Conservation (phyloP, 164 flowering plant genomes). For the Protea cynaroides region DNA sequence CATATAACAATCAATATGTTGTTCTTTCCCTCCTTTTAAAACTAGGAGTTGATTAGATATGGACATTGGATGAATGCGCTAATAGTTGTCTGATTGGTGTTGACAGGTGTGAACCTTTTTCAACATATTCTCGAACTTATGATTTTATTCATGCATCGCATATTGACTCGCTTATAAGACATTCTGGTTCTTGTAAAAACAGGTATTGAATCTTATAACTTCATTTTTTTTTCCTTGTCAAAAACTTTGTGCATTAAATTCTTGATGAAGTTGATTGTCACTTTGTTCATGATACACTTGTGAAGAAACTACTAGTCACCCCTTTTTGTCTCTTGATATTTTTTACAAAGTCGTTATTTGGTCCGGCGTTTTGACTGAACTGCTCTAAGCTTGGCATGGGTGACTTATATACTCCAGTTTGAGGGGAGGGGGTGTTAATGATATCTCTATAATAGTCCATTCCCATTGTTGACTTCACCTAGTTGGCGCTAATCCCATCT, state of each 20-base stretch:
- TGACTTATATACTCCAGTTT: too few relatives aligned
- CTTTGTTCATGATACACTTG: background rate
- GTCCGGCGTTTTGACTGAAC: too few relatives aligned
- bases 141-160: constrained; percentile 75
- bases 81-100: constrained; percentile 13
- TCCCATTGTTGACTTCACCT: too few relatives aligned
- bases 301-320: too few relatives aligned
- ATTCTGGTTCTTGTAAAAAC: constrained; percentile 45
- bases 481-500: too few relatives aligned
- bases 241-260: background rate
- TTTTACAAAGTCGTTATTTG: too few relatives aligned
- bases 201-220: constrained; percentile 48
- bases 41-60: background rate
- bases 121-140: constrained; percentile 92
- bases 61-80: background rate
- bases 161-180: constrained; percentile 64
- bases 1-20: background rate
- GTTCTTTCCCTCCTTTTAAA: background rate
- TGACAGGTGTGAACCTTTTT: constrained; percentile 95
- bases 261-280: too few relatives aligned
- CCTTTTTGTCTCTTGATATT: too few relatives aligned
- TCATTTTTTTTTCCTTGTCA: background rate
- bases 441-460: too few relatives aligned
- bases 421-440: too few relatives aligned
- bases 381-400: too few relatives aligned